phyloP scores from a whole-genome alignment of 371 early-diverging fungal genomes.

The Mortierella sp. region DNA sequence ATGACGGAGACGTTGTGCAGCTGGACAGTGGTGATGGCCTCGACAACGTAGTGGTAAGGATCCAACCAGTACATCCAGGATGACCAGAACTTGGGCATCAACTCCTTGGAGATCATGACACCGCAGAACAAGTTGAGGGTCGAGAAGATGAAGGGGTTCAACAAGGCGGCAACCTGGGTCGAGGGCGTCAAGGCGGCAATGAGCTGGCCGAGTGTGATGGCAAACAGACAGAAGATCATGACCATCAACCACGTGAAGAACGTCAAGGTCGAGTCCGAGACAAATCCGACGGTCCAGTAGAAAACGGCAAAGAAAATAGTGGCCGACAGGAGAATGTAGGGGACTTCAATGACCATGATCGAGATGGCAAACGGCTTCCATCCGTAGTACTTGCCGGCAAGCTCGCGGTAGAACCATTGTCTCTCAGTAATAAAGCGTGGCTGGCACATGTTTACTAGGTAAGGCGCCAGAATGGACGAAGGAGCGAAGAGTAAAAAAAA shows the following conservation, averaged over 20 bases:
- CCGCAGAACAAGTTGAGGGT: constrained; percentile 81
- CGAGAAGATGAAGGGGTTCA: constrained; percentile 81
- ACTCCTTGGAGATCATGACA: constrained; percentile 72
- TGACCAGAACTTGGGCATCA: constrained; percentile 84
- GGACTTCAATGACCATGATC: constrained; percentile 72
- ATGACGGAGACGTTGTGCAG: constrained; percentile 66
- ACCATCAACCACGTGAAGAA: constrained; percentile 76
- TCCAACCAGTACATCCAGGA: constrained; percentile 86
- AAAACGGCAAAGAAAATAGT: constrained; percentile 72
- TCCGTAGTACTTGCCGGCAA: constrained; percentile 79
- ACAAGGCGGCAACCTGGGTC: constrained; percentile 73
- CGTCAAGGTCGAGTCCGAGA: constrained; percentile 62
- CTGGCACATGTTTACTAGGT: constrained; percentile 78
- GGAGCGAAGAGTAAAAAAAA: neutral
- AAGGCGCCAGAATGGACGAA: constrained; percentile 63
- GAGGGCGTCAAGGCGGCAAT: constrained; percentile 76
- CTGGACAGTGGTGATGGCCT: constrained; percentile 81
- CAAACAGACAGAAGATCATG: constrained; percentile 72
- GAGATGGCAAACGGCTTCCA: constrained; percentile 76
- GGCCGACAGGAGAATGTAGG: constrained; percentile 67
- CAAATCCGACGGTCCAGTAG: constrained; percentile 84
- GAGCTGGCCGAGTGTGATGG: constrained; percentile 78
- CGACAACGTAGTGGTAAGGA: constrained; percentile 82
- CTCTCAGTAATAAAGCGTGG: constrained; percentile 82
- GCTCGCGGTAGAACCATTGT: constrained; percentile 78